Conservation (phyloP, 179 eudicot species). For the Beta macrorhiza region DNA sequence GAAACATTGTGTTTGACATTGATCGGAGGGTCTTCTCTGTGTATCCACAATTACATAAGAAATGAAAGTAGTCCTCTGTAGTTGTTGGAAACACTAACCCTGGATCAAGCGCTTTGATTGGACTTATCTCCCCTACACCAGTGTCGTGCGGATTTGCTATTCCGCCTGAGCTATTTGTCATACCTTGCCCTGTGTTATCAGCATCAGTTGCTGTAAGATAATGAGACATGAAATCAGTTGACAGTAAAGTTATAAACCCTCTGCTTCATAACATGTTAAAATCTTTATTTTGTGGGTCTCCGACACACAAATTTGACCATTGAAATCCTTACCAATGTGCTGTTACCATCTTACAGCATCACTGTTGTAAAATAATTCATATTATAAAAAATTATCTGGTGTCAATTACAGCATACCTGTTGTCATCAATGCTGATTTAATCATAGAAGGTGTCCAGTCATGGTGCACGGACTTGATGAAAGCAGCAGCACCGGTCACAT, state of each 20-base stretch:
- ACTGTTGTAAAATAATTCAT: background rate
- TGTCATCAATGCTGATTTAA: slow-evolving; percentile 91
- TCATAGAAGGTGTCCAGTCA: slow-evolving; percentile 84
- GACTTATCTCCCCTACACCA: slow-evolving; percentile 58
- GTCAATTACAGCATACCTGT: slow-evolving; percentile 49
- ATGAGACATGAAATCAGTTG: background rate
- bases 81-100: slow-evolving; percentile 59
- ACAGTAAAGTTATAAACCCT: background rate
- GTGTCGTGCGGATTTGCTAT: slow-evolving; percentile 49
- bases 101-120: slow-evolving; percentile 58
- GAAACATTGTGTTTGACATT: slow-evolving; percentile 38
- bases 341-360: no score
- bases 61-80: slow-evolving; percentile 44
- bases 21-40: slow-evolving; percentile 38
- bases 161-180: slow-evolving; percentile 40
- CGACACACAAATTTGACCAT: no score
- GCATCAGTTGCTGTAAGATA: slow-evolving; percentile 44
- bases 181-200: slow-evolving; percentile 38
- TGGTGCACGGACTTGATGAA: slow-evolving; percentile 70
- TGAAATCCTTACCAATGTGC: no score
- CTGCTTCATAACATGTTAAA: no score
- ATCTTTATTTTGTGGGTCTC: no score
- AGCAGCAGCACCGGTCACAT: slow-evolving; percentile 82
- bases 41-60: slow-evolving; percentile 52
- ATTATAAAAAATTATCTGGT: background rate